phyloP scores from a whole-genome alignment of 2,329 filamentous ascomycete genomes.

The Xylariaceae sp. region DNA sequence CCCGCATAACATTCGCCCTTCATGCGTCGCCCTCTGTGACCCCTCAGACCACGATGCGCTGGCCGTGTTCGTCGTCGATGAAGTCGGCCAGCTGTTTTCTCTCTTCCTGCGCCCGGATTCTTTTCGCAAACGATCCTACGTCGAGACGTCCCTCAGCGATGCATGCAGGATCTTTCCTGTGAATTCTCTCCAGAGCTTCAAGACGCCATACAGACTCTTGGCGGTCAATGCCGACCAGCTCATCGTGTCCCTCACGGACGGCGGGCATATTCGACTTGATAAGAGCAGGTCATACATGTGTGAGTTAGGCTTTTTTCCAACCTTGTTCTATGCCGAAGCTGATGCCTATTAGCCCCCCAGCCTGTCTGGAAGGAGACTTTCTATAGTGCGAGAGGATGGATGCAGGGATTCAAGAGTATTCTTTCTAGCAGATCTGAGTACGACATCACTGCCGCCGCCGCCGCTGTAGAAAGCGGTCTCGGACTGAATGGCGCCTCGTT shows the following conservation, averaged over 20 bases:
- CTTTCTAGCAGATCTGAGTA: conserved; percentile 59
- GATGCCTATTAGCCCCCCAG: conserved; percentile 26
- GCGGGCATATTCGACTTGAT: conserved; percentile 66
- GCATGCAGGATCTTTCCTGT: conserved; percentile 71
- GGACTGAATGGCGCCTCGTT: conserved; percentile 48
- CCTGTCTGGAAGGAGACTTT: conserved; percentile 64
- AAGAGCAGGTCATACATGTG: conserved; percentile 47
- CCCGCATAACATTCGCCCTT: conserved; percentile 63
- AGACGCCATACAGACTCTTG: conserved; percentile 73
- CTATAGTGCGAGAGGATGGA: conserved; percentile 69
- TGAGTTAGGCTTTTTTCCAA: conserved; percentile 30
- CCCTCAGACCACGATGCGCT: conserved; percentile 56
- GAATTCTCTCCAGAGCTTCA: conserved; percentile 64
- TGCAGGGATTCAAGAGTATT: conserved; percentile 59
- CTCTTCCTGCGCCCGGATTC: conserved; percentile 77
- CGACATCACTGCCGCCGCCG: conserved; percentile 63
- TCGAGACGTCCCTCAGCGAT: conserved; percentile 69
- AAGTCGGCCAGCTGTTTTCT: conserved; percentile 75
- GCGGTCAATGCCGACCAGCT: conserved; percentile 69
- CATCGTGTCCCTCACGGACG: conserved; percentile 75
- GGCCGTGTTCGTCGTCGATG: conserved; percentile 59
- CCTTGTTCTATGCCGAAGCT: conserved; percentile 17
- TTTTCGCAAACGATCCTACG: conserved; percentile 64
- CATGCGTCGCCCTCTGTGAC: conserved; percentile 80
- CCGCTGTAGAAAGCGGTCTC: conserved; percentile 50